Conservation (phyloP, 257 asterid genomes). For the Perilla frutescens region DNA sequence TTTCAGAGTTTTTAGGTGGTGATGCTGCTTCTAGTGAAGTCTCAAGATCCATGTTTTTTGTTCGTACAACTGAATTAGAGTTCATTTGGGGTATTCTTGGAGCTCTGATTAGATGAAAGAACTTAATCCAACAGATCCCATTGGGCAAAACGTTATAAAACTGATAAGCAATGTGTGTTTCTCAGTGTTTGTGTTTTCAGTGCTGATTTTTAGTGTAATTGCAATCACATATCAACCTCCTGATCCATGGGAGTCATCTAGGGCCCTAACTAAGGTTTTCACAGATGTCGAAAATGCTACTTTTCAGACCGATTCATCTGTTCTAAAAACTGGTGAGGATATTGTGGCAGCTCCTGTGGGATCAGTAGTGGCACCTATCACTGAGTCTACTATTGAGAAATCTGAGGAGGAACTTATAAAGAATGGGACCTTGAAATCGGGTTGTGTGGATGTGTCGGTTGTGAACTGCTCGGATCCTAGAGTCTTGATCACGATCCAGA, state of each 20-base stretch:
- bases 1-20: slow-evolving; percentile 28
- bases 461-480: slow-evolving; percentile 88
- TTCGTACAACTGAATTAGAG: too few relatives aligned
- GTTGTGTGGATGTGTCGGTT: slow-evolving; percentile 63
- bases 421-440: slow-evolving; percentile 54
- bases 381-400: slow-evolving; percentile 70
- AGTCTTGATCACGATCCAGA: slow-evolving; percentile 65
- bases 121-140: slow-evolving; percentile 68
- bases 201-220: slow-evolving; percentile 77
- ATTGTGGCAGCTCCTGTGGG: slow-evolving; percentile 51
- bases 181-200: slow-evolving; percentile 94
- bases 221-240: slow-evolving; percentile 99
- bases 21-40: slow-evolving; percentile 23
- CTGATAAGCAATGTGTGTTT: slow-evolving; percentile 91
- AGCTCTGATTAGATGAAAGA: slow-evolving; percentile 70
- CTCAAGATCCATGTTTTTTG: slow-evolving; percentile 34
- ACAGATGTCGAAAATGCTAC: slow-evolving; percentile 91
- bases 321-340: slow-evolving; percentile 95
- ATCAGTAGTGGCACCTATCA: slow-evolving; percentile 44
- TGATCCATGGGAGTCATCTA: slow-evolving; percentile 99
- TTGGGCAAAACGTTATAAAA: slow-evolving; percentile 85
- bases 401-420: slow-evolving; percentile 56
- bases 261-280: slow-evolving; percentile 85
- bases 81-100: background rate
- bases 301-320: slow-evolving; percentile 75